A percentile compares a stretch with the other conserved stretches of the same genome.
These are phyloP conservation scores for Hypoxylon sp. DNA, from an alignment of 2,329 filamentous ascomycete genomes.

Conservation along the genomic window DNA sequence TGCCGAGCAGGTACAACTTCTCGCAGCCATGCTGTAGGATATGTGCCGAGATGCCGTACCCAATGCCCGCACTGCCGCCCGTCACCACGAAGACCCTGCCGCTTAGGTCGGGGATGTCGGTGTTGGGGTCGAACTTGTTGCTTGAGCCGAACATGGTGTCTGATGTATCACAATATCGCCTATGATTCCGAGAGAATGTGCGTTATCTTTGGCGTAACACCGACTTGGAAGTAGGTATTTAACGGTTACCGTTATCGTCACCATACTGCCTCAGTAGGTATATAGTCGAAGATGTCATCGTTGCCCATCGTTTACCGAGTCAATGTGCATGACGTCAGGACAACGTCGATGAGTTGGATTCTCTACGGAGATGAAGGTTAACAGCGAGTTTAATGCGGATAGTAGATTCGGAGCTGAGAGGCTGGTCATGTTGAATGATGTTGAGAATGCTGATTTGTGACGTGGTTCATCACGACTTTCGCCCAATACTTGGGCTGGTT, in stretches of 20 bases:
- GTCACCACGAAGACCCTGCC: constrained; percentile 62
- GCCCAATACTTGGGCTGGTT: neutral
- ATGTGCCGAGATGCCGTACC: constrained; percentile 66
- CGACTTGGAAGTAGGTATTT: neutral
- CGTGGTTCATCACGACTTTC: neutral
- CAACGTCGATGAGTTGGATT: neutral
- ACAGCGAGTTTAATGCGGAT: neutral
- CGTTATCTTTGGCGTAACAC: neutral
- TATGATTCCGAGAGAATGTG: neutral
- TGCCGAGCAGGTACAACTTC: constrained; percentile 64
- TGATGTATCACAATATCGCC: neutral
- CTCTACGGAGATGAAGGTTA: neutral
- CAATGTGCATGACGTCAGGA: constrained; percentile 32
- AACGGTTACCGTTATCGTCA: neutral
- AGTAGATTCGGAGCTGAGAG: neutral
- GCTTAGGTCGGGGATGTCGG: constrained; percentile 43
- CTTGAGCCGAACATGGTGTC: constrained; percentile 39
- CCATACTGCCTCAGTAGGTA: neutral
- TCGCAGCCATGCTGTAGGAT: constrained; percentile 64
- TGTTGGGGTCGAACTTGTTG: constrained; percentile 47
- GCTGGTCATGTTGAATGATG: constrained; percentile 4
- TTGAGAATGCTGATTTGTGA: neutral
- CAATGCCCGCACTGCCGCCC: constrained; percentile 65
- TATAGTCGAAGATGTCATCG: constrained; percentile 17
- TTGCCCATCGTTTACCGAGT: constrained; percentile 11